Evolutionary conservation across 2,329 filamentous ascomycete species (phyloP), one percentile per base, ranked within the genome.

Genomic region (Chaetomiaceae sp.): DNA sequence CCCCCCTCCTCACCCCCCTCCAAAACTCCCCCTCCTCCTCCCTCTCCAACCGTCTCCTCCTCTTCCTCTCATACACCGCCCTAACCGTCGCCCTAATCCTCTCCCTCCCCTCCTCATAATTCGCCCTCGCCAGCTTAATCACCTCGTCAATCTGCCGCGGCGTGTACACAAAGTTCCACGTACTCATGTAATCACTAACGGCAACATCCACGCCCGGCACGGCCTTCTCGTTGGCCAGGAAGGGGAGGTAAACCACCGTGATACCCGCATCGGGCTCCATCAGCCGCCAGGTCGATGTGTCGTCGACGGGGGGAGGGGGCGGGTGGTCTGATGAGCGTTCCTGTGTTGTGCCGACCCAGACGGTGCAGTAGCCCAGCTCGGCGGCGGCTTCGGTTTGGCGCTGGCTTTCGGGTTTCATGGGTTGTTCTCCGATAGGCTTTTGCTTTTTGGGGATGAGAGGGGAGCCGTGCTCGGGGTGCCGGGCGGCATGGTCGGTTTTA

Each of bases 81-180:
- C 87, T 76, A 0, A 99, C 84, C 2, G 90, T 90, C 20, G 83
- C 78, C 59, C 82, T 84, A 19, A 94, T 89, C 69, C 88, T 84
- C 53, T 89, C 87, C 46, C 82, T 81, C 1, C 92, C 91, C 67
- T 95, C 89, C 6, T 82, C 77, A 62, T 90, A 99, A 69, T 99
- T 99, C 11, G 89, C 89, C 51, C 83, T 79, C 1, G 94, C 91
- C 25, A 99, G 78, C 5, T 80, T 78, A 2, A 96, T 87, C 0
- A 95, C 90, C 23, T 82, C 81, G 62, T 97, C 91, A 48, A 99
- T 84, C 69, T 99, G 87, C 53, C 94, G 85, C 0, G 91, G 86
- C 2, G 88, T 95, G 69, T 97, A 99, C 27, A 96, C 85, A 67
- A 97, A 97, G 67, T 99, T 99, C 94, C 94, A 99, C 0, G 94